These are phyloP conservation scores for Cytospora chrysosperma DNA, from an alignment of 2,329 filamentous ascomycete species.

Conservation along the genomic window DNA sequence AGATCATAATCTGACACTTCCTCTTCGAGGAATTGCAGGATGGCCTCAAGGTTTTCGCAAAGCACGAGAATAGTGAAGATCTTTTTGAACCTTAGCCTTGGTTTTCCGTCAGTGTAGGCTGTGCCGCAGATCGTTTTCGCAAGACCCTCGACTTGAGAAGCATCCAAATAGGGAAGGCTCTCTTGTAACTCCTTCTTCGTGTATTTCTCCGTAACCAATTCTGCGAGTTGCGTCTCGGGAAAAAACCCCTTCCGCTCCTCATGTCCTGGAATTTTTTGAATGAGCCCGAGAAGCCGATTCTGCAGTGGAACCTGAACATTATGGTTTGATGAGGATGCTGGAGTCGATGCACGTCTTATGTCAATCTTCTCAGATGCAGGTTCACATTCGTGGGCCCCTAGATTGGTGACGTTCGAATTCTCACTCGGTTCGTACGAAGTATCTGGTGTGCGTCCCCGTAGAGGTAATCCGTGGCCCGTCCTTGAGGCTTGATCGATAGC, in stretches of 20 bases:
- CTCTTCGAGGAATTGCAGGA: constrained; percentile 18
- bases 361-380: neutral
- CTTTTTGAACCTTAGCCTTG: constrained; percentile 8
- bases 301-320: neutral
- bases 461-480: neutral
- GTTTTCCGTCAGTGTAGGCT: neutral
- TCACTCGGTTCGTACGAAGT: neutral
- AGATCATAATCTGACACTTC: constrained; percentile 13
- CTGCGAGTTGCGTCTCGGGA: neutral
- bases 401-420: neutral
- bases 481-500: neutral
- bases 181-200: neutral
- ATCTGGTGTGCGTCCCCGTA: neutral
- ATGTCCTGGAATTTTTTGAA: neutral
- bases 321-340: neutral
- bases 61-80: constrained; percentile 23
- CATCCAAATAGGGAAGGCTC: too few relatives aligned
- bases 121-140: neutral
- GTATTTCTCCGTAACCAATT: neutral
- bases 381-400: neutral
- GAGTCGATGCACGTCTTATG: neutral
- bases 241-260: neutral
- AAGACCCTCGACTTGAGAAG: neutral
- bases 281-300: neutral
- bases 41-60: neutral